Base-by-base conservation (phyloP, 176 grass and related monocot genomes). In the Otatea glauca region DNA sequence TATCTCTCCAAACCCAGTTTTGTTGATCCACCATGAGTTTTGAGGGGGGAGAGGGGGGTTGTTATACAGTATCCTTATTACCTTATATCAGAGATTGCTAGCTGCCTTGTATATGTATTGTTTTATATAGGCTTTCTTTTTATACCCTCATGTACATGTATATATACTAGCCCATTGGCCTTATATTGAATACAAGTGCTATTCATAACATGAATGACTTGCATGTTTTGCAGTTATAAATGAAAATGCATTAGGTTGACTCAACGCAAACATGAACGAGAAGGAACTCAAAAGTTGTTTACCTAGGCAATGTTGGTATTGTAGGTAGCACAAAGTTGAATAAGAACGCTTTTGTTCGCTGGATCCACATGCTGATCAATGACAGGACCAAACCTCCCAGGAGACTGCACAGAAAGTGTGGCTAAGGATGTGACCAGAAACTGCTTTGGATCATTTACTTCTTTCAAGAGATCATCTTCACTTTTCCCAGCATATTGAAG, bases 401-500 rank as follows among this genome's bases (percentile, higher is more conserved):
- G 96, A 80, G 88, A 90, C 39, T 88, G 89, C 3, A 64, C 83
- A 84, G 93, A 95, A 81, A 98, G 85, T 49, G 89, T 59, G 1
- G 89, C 84, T 69, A 98, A 84, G 63, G 91, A 95, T 80, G 91
- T 90, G 54, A 98, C 91, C 23, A 95, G 39, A 82, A 90, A 92
- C 77, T 98, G 87, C 54, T 95, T 98, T 83, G 89, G 86, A 77
- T 98, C 96, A 76, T 77, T 89, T 81, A 98, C 91, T 80, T 98
- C 96, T 65, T 92, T 98, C 68, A 98, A 86, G 48, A 94, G 91
- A 78, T 94, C 91, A 86, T 95, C 91, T 73, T 98, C 96, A 77
- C 92, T 93, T 81, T 87, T 98, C 64, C 96, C 93, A 23, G 89
- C 89, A 89, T 93, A 93, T 38, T 98, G 96, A 83, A 98, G 91